phyloP scores from a whole-genome alignment of 2,329 filamentous ascomycete species.

The Mycocentrospora acerina region DNA sequence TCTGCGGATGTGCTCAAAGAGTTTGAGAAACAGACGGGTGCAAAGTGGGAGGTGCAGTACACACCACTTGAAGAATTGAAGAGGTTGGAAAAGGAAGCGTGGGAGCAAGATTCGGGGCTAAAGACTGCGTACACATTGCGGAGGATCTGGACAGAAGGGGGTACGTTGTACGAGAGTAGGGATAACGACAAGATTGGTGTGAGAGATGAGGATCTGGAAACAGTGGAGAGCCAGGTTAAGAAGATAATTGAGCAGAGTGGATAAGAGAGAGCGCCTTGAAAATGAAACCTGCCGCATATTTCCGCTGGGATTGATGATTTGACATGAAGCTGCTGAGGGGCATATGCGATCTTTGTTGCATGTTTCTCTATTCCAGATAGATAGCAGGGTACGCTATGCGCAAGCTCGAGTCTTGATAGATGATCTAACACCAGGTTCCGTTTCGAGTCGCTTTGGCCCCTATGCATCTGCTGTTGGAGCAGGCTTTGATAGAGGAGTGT shows the following conservation, averaged over 20 bases:
- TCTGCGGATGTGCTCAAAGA: slow-evolving; percentile 64
- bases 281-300: too few species aligned
- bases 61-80: slow-evolving; percentile 58
- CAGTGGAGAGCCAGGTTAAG: slow-evolving; percentile 51
- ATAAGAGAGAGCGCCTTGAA: too few species aligned
- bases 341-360: too few species aligned
- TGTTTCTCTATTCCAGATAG: too few species aligned
- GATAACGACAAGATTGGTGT: slow-evolving; percentile 61
- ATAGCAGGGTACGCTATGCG: too few species aligned
- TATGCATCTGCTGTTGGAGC: too few species aligned
- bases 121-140: slow-evolving; percentile 63
- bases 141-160: slow-evolving; percentile 72
- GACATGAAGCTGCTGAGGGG: too few species aligned
- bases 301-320: too few species aligned
- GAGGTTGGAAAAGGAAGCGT: slow-evolving; percentile 60
- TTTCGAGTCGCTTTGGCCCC: too few species aligned
- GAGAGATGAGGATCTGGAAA: slow-evolving; percentile 53
- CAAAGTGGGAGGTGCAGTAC: slow-evolving; percentile 57
- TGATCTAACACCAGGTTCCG: too few species aligned
- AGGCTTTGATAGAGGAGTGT: too few species aligned
- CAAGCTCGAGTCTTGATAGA: too few species aligned
- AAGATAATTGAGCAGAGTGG: slow-evolving; percentile 17
- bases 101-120: slow-evolving; percentile 53
- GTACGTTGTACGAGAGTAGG: slow-evolving; percentile 68
- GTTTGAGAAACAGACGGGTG: slow-evolving; percentile 66